Evolutionary conservation across 164 flowering plant species (phyloP).

Genomic region (Annona squamosa): DNA sequence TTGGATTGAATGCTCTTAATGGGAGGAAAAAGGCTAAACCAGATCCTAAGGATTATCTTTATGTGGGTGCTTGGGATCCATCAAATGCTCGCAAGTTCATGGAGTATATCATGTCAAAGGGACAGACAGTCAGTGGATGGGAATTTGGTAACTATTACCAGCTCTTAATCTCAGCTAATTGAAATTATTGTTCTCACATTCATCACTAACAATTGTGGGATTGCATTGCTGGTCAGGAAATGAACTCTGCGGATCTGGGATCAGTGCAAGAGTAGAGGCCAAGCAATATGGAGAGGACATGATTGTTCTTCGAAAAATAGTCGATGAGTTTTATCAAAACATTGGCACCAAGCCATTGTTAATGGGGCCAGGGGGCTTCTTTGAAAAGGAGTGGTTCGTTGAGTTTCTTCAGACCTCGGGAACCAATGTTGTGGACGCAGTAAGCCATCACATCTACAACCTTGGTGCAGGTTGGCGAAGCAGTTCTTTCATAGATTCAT

Average conservation of each 20-base stretch:
- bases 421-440: constrained; percentile 37
- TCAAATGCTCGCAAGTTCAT: constrained; percentile 47
- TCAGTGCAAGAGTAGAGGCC: constrained; percentile 36
- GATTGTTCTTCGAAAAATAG: constrained; percentile 23
- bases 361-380: constrained; percentile 59
- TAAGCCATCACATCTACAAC: constrained; percentile 68
- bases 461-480: constrained; percentile 52
- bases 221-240: constrained; percentile 34
- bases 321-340: constrained; percentile 28
- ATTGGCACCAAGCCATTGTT: constrained; percentile 25
- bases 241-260: constrained; percentile 47
- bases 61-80: constrained; percentile 47
- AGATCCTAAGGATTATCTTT: constrained; percentile 7
- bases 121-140: constrained; percentile 53
- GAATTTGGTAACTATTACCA: constrained; percentile 46
- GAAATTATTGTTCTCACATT: background rate
- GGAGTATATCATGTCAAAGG: constrained; percentile 38
- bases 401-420: constrained; percentile 37
- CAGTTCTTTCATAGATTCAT: background rate
- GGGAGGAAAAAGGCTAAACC: constrained; percentile 28
- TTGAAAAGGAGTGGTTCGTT: constrained; percentile 45
- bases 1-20: constrained; percentile 55
- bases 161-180: background rate
- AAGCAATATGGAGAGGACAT: constrained; percentile 48
- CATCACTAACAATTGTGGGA: background rate